Percentiles rank a stretch among this genome's conserved stretches.
Conservation (phyloP, 2,329 filamentous ascomycete genomes). For the Emericellopsis cladophorae region DNA sequence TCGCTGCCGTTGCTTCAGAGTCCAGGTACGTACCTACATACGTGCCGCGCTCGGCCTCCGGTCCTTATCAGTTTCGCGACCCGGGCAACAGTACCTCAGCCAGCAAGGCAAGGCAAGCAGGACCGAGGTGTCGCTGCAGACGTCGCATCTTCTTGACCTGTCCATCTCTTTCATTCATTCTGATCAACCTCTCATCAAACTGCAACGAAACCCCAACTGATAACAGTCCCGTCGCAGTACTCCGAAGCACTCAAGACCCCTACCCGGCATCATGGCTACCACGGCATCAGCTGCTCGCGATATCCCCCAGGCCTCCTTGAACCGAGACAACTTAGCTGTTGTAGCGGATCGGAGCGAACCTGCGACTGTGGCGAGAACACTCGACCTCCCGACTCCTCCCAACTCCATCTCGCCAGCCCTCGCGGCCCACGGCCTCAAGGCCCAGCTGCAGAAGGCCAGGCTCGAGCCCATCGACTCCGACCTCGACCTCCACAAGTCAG, state of each 20-base stretch:
- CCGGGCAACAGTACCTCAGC: too few species aligned
- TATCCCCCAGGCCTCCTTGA: slow-evolving; percentile 47
- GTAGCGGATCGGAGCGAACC: slow-evolving; percentile 54
- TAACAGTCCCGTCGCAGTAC: too few species aligned
- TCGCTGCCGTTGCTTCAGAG: slow-evolving; percentile 1
- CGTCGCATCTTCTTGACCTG: too few species aligned
- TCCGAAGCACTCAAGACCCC: neutral
- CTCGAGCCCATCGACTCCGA: slow-evolving; percentile 69
- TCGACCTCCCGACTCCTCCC: slow-evolving; percentile 74
- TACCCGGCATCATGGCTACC: slow-evolving; percentile 43
- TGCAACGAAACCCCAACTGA: neutral
- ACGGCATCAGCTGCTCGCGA: slow-evolving; percentile 56
- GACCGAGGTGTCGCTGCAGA: too few species aligned
- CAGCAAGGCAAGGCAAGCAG: too few species aligned
- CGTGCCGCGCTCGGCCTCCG: too few species aligned
- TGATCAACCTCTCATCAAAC: too few species aligned
- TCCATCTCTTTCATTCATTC: too few species aligned
- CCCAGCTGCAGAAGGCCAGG: slow-evolving; percentile 46
- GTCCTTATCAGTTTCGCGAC: too few species aligned
- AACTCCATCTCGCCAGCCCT: slow-evolving; percentile 89
- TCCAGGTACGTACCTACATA: neutral
- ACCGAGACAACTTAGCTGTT: slow-evolving; percentile 61
- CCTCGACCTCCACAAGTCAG: slow-evolving; percentile 64
- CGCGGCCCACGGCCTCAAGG: slow-evolving; percentile 67
- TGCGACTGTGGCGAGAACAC: slow-evolving; percentile 45